A percentile compares a stretch with the other conserved stretches of the same genome.
phyloP scores from a whole-genome alignment of 2,329 filamentous ascomycete genomes.

The Domatiomyces globalis region DNA sequence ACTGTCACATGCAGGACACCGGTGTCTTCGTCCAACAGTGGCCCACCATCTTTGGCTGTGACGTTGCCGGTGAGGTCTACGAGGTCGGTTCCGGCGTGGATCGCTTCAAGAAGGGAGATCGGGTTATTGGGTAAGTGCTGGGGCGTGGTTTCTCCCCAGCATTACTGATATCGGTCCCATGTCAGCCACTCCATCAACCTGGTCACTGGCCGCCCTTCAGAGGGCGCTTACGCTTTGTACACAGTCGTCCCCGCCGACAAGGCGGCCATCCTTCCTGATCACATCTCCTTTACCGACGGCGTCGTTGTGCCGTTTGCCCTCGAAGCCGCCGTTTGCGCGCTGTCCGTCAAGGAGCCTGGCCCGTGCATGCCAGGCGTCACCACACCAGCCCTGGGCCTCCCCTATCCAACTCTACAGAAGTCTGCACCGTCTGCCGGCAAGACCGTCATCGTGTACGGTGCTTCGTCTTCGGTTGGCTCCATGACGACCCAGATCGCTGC shows the following conservation, averaged over 20 bases:
- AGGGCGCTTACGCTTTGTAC: constrained; percentile 21
- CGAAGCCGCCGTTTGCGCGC: constrained; percentile 22
- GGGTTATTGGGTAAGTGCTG: constrained; percentile 17
- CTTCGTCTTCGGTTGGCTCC: constrained; percentile 29
- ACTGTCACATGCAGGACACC: constrained; percentile 23
- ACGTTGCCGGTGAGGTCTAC: constrained; percentile 12
- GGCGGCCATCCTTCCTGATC: constrained; percentile 20
- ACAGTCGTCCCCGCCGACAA: constrained; percentile 15
- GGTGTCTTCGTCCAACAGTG: constrained; percentile 14
- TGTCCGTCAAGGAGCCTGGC: constrained; percentile 16
- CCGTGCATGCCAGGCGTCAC: too few species aligned
- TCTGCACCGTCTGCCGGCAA: neutral
- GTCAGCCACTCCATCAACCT: too few species aligned
- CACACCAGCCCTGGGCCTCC: too few species aligned
- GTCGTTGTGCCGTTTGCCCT: constrained; percentile 25
- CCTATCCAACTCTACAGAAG: too few species aligned
- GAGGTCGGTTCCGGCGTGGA: constrained; percentile 8
- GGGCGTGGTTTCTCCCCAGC: too few species aligned
- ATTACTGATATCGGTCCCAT: too few species aligned
- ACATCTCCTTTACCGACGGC: constrained; percentile 20
- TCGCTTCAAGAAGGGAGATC: constrained; percentile 12
- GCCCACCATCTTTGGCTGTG: constrained; percentile 10
- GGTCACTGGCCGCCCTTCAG: neutral
- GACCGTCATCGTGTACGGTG: constrained; percentile 29
- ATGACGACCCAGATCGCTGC: constrained; percentile 29